Base-by-base conservation (phyloP, 805 yeast species). In the Yarrowia sp. region DNA sequence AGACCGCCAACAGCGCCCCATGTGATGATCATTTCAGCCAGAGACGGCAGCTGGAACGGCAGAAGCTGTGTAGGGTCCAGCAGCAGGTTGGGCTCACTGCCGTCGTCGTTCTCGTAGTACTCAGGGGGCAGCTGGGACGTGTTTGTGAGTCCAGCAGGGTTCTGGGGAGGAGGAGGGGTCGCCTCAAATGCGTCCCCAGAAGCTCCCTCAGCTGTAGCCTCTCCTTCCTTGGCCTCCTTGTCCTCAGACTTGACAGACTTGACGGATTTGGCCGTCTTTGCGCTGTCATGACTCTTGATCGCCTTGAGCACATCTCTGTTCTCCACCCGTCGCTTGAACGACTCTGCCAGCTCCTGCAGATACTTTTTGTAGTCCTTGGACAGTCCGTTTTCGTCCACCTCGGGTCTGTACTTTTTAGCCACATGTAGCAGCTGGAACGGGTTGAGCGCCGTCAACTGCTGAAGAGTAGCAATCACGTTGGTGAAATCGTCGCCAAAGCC, bases 391-490 rank as follows among this genome's bases (percentile, higher is more conserved):
- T 95, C 99, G 12, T 88, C 86, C 5, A 92, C 85, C 76, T 95
- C 99, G 74, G 92, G 90, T 59, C 90, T 85, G 78, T 95, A 95
- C 73, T 87, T 85, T 71, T 90, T 89, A 42, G 89, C 84, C 0
- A 87, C 85, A 73, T 89, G 88, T 70, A 88, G 79, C 55, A 95
- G 76, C 75, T 93, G 98, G 49, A 80, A 79, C 32, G 91, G 87
- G 68, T 89, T 89, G 69, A 95, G 80, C 8, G 84, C 82, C 65
- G 90, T 81, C 46, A 87, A 80, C 68, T 88, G 92, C 69, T 87
- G 89, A 40, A 82, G 70, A 0, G 82, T 79, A 8, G 80, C 79
- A 15, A 77, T 72, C 14, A 81, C 79, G 42, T 77, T 78, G 41
- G 79, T 76, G 71, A 77, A 78, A 70, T 81, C 84, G 70, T 86